Percentiles rank a stretch among this genome's conserved stretches.
Conservation (phyloP, 495 filamentous ascomycete genomes). For the Xylaria curta region DNA sequence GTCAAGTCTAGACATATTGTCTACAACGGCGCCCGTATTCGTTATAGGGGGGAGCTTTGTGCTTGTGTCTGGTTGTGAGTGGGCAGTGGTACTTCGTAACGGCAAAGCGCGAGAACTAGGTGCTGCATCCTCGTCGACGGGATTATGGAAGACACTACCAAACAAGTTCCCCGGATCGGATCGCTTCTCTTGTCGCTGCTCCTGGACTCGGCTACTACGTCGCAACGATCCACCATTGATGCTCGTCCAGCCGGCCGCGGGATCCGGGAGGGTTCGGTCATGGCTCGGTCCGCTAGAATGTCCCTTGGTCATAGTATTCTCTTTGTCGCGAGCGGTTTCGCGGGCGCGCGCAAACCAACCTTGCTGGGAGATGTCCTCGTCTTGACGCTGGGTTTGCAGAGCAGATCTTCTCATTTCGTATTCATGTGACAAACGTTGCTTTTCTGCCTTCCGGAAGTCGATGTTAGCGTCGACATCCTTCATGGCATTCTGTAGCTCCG, state of each 20-base stretch:
- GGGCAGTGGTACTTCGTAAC: slow-evolving; percentile 29
- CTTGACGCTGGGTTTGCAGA: slow-evolving; percentile 26
- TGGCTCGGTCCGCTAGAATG: slow-evolving; percentile 27
- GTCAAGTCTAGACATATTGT: slow-evolving; percentile 7
- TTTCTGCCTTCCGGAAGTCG: slow-evolving; percentile 28
- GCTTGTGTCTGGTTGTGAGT: slow-evolving; percentile 25
- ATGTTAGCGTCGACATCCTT: slow-evolving; percentile 23
- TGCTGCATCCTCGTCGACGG: slow-evolving; percentile 34
- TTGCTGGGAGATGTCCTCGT: slow-evolving; percentile 31
- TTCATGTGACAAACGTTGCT: slow-evolving; percentile 31
- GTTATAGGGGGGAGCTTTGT: slow-evolving; percentile 23
- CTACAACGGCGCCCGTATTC: slow-evolving; percentile 17
- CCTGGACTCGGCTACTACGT: slow-evolving; percentile 31
- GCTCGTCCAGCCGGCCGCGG: slow-evolving; percentile 36
- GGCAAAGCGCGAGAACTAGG: slow-evolving; percentile 32
- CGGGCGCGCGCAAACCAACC: slow-evolving; percentile 30
- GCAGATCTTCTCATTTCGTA: slow-evolving; percentile 26
- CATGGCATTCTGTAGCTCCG: slow-evolving; percentile 28
- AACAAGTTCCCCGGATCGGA: slow-evolving; percentile 39
- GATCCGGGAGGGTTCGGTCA: slow-evolving; percentile 27
- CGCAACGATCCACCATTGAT: slow-evolving; percentile 34
- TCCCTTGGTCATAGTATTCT: slow-evolving; percentile 29
- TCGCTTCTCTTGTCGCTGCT: slow-evolving; percentile 38
- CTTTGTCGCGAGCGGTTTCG: slow-evolving; percentile 23
- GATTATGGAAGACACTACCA: slow-evolving; percentile 42